Evolutionary conservation across 352 stramenopile genomes (phyloP).

Genomic region (Phytophthora crassamura): DNA sequence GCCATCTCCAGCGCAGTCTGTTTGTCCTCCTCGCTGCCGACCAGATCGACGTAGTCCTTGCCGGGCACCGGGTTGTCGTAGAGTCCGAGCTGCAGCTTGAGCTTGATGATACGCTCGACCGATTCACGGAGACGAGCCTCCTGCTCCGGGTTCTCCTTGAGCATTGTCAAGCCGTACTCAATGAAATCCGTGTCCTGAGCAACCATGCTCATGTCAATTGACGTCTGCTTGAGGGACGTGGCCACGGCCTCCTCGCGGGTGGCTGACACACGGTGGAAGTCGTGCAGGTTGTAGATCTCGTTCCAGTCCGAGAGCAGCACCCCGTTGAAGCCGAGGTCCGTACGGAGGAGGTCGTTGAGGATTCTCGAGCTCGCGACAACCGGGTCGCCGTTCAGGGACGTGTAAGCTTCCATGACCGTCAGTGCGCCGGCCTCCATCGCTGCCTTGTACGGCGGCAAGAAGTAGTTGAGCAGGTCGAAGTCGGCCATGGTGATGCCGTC

Average conservation of each 20-base stretch:
- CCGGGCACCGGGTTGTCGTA: conserved; percentile 70
- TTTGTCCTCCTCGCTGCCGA: conserved; percentile 54
- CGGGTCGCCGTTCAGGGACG: conserved; percentile 88
- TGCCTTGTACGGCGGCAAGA: conserved; percentile 76
- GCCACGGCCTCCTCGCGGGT: conserved; percentile 57
- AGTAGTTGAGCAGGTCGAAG: conserved; percentile 80
- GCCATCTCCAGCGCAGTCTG: conserved; percentile 59
- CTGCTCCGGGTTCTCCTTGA: conserved; percentile 43
- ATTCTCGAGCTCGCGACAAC: conserved; percentile 78
- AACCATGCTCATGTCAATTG: conserved; percentile 93
- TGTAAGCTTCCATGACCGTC: conserved; percentile 93
- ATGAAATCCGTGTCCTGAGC: conserved; percentile 49
- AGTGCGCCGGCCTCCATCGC: conserved; percentile 74
- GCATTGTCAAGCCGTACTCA: conserved; percentile 44
- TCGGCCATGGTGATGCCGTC: conserved; percentile 29
- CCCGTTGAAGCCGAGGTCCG: conserved; percentile 81
- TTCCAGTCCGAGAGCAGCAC: conserved; percentile 90
- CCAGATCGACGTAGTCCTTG: conserved; percentile 41
- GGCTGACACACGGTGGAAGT: conserved; percentile 53
- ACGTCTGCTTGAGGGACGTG: conserved; percentile 70
- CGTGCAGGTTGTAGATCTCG: conserved; percentile 89
- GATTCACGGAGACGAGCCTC: conserved; percentile 60
- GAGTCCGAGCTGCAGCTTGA: conserved; percentile 76
- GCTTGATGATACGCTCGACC: conserved; percentile 60
- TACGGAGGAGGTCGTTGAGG: conserved; percentile 71